Percentiles rank a stretch among this genome's conserved stretches.
Evolutionary conservation across 768 basidiomycete species (phyloP).

Genomic region (Tubosaeta brunneosetosa): DNA sequence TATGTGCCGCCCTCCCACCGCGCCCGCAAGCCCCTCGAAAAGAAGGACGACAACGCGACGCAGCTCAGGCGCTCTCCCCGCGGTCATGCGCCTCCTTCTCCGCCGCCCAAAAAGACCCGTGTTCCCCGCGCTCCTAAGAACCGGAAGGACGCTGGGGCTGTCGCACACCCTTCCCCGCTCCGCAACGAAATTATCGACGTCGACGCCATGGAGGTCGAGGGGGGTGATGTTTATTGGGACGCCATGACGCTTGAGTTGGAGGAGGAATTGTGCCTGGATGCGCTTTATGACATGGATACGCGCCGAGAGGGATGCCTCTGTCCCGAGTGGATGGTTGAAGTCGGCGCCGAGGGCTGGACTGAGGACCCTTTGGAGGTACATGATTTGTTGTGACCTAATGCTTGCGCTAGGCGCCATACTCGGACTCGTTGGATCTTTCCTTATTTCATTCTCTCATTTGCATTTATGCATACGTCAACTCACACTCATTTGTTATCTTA

Average conservation of each 20-base stretch:
- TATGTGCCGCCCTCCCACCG: slow-evolving; percentile 13
- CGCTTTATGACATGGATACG: neutral
- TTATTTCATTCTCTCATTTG: neutral
- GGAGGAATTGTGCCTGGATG: slow-evolving; percentile 5
- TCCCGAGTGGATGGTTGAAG: slow-evolving; percentile 22
- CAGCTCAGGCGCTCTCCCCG: neutral
- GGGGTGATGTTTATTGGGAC: neutral
- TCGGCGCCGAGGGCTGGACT: slow-evolving; percentile 13
- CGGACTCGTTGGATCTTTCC: neutral
- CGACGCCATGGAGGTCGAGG: neutral
- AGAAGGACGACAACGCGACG: neutral
- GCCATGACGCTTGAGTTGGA: neutral
- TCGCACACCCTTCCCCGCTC: neutral
- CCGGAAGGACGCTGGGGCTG: neutral
- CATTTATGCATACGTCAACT: too few species aligned
- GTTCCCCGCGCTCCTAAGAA: neutral
- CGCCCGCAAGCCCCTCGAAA: neutral
- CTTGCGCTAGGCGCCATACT: neutral
- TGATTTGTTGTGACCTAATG: neutral
- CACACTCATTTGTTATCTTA: neutral
- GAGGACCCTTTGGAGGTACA: neutral
- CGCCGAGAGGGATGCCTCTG: slow-evolving; percentile 15
- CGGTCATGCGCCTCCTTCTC: neutral
- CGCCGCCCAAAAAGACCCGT: neutral
- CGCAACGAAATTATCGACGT: neutral